Base-by-base conservation (phyloP, 768 basidiomycete species). In the Sarcomyxa edulis region DNA sequence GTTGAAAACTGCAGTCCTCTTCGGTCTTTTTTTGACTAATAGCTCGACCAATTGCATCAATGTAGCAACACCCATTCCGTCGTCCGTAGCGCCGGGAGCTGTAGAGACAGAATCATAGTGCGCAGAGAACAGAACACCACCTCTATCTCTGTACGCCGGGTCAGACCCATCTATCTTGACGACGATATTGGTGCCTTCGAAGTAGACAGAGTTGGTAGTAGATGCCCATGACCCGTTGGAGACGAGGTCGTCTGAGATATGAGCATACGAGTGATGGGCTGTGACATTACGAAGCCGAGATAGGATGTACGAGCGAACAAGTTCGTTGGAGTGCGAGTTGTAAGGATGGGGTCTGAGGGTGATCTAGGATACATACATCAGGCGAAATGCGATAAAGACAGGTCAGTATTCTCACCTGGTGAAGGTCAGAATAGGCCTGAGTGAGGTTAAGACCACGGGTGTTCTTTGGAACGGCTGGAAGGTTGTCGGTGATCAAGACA, bases 51-150 rank as follows among this genome's bases (percentile, higher is more conserved):
- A 67, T 40, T 84, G 80, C 18, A 89, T 54, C 1, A 85, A 58
- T 0, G 80, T 81, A 4, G 63, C 76, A 5, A 83, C 66, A 8
- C 78, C 82, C 74, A 87, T 86, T 11, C 83, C 84, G 44, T 88
- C 76, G 46, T 91, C 89, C 2, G 84, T 87, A 4, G 77, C 80
- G 1, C 89, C 88, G 1, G 75, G 68, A 3, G 81, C 77, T 1
- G 81, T 82, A 0, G 84, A 82, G 4, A 87, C 85, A 0, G 85
- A 87, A 59, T 88, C 86, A 54, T 76, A 89, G 51, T 91, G 89
- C 2, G 87, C 85, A 0, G 85, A 88, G 43, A 91, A 79, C 7
- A 91, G 55, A 2, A 85, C 78, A 14, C 64, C 79, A 4, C 66
- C 65, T 16, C 44, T 55, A 10, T 56, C 39, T 12, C 49, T 43